Evolutionary conservation across 345 rosid species (phyloP).

Genomic region (Dipteronia dyeriana): DNA sequence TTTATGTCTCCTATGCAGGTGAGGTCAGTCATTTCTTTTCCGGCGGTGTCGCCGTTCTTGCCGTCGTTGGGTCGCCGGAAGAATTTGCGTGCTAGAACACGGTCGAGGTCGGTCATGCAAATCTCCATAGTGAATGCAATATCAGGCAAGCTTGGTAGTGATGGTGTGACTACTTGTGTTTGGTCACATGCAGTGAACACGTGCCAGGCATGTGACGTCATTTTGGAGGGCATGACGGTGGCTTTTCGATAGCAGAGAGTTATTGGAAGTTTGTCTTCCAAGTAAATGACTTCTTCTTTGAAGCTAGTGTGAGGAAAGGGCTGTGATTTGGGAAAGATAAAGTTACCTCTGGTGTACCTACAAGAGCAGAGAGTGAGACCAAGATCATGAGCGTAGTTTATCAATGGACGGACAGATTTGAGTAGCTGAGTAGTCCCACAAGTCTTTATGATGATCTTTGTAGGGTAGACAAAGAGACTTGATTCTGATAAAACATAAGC

Average conservation of each 20-base stretch:
- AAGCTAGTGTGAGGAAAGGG: conserved; percentile 91
- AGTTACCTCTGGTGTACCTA: conserved; percentile 88
- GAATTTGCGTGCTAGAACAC: conserved; percentile 57
- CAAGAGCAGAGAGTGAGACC: conserved; percentile 62
- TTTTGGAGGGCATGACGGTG: conserved; percentile 70
- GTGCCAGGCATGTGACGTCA: conserved; percentile 77
- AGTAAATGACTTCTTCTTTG: conserved; percentile 68
- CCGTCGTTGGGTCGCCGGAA: conserved; percentile 46
- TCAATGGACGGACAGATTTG: conserved; percentile 82
- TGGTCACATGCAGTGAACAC: conserved; percentile 69
- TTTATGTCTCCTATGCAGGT: conserved; percentile 71
- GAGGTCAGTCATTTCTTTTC: conserved; percentile 76
- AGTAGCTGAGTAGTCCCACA: conserved; percentile 98
- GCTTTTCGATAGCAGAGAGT: conserved; percentile 65
- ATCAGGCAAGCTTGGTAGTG: conserved; percentile 3
- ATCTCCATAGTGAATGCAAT: conserved; percentile 65
- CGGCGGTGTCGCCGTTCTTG: conserved; percentile 54
- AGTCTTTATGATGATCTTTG: conserved; percentile 93
- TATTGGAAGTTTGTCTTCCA: conserved; percentile 63
- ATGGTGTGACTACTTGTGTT: conserved; percentile 10
- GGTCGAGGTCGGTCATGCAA: conserved; percentile 96
- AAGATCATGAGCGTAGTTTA: conserved; percentile 57
- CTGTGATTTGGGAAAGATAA: conserved; percentile 83
- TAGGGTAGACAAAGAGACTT: conserved; percentile 90
- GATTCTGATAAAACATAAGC: conserved; percentile 97